Base-by-base conservation (phyloP, 2,329 filamentous ascomycete species). In the Xylariaceae sp. region DNA sequence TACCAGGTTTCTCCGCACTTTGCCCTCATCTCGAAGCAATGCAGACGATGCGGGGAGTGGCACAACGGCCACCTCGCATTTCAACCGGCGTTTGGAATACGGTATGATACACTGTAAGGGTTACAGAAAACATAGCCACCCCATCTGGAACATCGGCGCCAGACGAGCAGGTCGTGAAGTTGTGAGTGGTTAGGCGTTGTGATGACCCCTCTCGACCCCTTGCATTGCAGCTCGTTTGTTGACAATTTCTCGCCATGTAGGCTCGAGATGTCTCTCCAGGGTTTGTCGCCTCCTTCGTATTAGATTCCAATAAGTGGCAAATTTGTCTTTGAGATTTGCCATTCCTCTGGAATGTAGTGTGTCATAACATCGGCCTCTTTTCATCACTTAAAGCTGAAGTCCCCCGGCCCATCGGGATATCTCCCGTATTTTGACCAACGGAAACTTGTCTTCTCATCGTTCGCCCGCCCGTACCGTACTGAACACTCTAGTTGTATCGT, bases 31-130 rank as follows among this genome's bases (percentile, higher is more conserved):
- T 39, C 17, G 4, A n/a, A 3, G 18, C 8, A 23, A 42, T 1
- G 8, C 10, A 15, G 18, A 23, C 18, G 3, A 4, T 6, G 13
- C 8, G 6, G 8, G 4, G 10, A 49, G 60, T 60, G 60, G 17
- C 17, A 13, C 10, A 6, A 18, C 57, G 59, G 62, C 62, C 60
- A 62, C 62, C 62, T 60, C 60, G 58, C 62, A 53, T 42, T 57
- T n/a, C 18, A 34, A 54, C 51, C 18, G 55, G 57, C 56, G 35
- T 53, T 45, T 47, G 2, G n/a, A 8, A 10, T 39, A 47, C 56
- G 15, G 30, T 5, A 50, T 39, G 42, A 35, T 57, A 55, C 57
- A 64, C 62, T 60, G 62, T 64, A 39, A 10, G 17, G 3, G 30
- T 30, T 30, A 51, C 35, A 17, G 5, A 17, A 15, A 45, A 45